phyloP scores from a whole-genome alignment of 1,284 basidiomycete genomes.

The Taiwanofungus camphoratus region DNA sequence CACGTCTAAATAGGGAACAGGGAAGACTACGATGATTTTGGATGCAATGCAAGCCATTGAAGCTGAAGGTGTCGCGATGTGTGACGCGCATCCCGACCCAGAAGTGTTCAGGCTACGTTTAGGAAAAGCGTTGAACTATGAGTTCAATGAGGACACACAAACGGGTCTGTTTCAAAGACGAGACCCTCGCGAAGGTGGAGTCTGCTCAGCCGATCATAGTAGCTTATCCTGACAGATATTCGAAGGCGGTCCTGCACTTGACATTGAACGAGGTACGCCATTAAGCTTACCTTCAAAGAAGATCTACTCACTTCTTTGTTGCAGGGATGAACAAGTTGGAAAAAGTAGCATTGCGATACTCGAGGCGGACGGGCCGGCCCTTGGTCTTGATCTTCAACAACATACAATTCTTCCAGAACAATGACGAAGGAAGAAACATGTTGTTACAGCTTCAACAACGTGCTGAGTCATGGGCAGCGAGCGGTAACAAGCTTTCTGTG shows the following conservation, averaged over 20 bases:
- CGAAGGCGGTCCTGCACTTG: conserved; percentile 70
- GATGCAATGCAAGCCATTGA: conserved; percentile 71
- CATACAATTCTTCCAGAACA: conserved; percentile 75
- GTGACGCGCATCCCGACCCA: conserved; percentile 58
- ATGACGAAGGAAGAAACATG: conserved; percentile 72
- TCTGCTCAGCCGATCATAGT: no score
- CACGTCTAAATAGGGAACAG: conserved; percentile 38
- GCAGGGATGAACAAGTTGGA: conserved; percentile 78
- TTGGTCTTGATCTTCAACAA: conserved; percentile 77
- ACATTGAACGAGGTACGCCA: conserved; percentile 70
- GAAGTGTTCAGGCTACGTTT: conserved; percentile 77
- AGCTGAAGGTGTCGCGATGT: conserved; percentile 60
- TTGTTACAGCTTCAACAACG: conserved; percentile 80
- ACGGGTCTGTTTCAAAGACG: conserved; percentile 73
- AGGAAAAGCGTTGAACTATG: conserved; percentile 76
- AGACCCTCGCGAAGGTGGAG: conserved; percentile 74
- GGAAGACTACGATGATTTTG: conserved; percentile 78
- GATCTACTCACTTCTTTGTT: conserved; percentile 4
- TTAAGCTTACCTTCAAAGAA: neutral
- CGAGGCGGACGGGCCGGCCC: conserved; percentile 53
- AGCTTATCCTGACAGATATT: conserved; percentile 2
- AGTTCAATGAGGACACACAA: conserved; percentile 79
- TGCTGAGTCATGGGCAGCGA: conserved; percentile 80
- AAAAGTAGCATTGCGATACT: conserved; percentile 72
- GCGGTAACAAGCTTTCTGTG: conserved; percentile 40